Conservation (phyloP, 352 stramenopile genomes). For the Salisapilia sapeloensis region DNA sequence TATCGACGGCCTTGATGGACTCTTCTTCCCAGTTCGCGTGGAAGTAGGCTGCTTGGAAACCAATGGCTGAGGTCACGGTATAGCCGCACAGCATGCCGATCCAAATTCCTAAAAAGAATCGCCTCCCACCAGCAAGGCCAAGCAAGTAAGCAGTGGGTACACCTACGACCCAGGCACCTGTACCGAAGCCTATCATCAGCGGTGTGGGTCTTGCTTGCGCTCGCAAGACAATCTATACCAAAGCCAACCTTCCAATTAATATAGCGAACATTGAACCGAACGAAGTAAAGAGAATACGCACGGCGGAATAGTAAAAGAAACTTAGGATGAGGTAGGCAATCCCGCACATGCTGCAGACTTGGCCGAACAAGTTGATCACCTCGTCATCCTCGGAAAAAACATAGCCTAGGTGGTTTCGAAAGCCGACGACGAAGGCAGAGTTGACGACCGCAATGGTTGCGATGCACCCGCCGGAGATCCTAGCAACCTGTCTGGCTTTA, state of each 20-base stretch:
- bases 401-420: constrained; percentile 19
- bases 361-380: constrained; percentile 42
- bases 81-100: constrained; percentile 57
- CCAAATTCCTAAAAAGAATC: constrained; percentile 52
- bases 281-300: constrained; percentile 1
- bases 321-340: constrained; percentile 47
- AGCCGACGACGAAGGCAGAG: constrained; percentile 22
- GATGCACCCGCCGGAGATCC: constrained; percentile 32
- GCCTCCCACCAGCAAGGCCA: constrained; percentile 13
- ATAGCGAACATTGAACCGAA: background rate
- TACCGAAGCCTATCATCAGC: constrained; percentile 32
- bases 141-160: constrained; percentile 60
- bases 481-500: constrained; percentile 25
- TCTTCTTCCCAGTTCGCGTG: constrained; percentile 42
- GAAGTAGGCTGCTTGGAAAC: constrained; percentile 36
- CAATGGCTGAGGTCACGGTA: constrained; percentile 45
- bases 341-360: constrained; percentile 35
- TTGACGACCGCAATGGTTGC: constrained; percentile 23
- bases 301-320: constrained; percentile 75
- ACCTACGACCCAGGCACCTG: constrained; percentile 55
- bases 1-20: constrained; percentile 23
- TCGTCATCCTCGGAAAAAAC: constrained; percentile 52
- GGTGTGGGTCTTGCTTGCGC: constrained; percentile 32
- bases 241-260: background rate
- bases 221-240: constrained; percentile 39